Conservation (phyloP, 441 rosid genomes). For the Lepidium campestre region DNA sequence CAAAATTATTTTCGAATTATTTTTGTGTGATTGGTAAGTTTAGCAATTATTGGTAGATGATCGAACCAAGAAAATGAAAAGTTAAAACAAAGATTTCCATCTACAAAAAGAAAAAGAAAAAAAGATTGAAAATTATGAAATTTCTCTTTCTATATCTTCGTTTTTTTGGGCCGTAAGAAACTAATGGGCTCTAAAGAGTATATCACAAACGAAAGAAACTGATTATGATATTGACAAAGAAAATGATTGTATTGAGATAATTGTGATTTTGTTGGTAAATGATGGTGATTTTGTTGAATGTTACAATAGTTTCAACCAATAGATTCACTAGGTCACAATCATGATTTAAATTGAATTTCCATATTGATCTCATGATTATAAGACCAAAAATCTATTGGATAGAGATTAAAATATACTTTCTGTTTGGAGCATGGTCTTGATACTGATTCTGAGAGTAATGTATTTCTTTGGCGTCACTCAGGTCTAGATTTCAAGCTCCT, state of each 20-base stretch:
- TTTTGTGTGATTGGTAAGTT: no score
- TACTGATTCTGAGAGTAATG: no score
- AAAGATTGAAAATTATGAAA: no score
- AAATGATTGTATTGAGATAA: not conserved
- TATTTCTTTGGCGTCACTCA: no score
- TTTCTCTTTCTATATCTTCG: not conserved
- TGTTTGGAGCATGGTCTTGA: no score
- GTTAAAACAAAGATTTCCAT: not conserved
- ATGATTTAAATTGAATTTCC: not conserved
- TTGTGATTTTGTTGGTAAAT: slow-evolving; percentile 15
- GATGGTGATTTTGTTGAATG: not conserved
- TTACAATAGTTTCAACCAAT: not conserved
- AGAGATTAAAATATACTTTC: not conserved
- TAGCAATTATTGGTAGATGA: no score
- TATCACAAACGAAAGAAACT: no score
- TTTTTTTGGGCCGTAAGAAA: not conserved
- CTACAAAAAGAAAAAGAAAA: no score
- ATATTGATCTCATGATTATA: slow-evolving; percentile 2
- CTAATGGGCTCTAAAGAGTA: not conserved
- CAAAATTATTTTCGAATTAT: no score
- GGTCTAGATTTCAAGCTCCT: no score
- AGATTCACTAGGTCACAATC: slow-evolving; percentile 7
- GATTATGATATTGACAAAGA: not conserved
- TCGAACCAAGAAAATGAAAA: no score
- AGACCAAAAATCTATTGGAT: not conserved